A percentile compares a stretch with the other conserved stretches of the same genome.
Evolutionary conservation across 345 rosid species (phyloP).

Genomic region (Lepidium didymum): DNA sequence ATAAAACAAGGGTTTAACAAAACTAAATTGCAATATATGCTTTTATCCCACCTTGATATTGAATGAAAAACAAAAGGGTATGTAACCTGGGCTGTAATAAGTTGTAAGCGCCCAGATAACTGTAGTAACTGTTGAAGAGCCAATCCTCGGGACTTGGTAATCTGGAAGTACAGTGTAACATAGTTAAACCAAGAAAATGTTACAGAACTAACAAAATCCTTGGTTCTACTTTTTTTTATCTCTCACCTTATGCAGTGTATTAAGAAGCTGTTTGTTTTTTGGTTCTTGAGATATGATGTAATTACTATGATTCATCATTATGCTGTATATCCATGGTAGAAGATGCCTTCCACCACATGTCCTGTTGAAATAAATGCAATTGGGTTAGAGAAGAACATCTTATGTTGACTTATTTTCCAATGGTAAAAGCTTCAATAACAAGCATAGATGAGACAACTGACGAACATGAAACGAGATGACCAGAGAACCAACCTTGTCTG

Average conservation of each 20-base stretch:
- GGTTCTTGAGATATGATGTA: slow-evolving; percentile 48
- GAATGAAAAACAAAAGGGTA: background rate
- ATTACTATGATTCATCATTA: slow-evolving; percentile 66
- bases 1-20: background rate
- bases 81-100: slow-evolving; percentile 69
- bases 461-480: background rate
- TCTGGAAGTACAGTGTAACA: slow-evolving; percentile 36
- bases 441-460: background rate
- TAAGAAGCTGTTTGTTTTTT: slow-evolving; percentile 37
- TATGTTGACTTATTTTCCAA: background rate
- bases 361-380: slow-evolving; percentile 35
- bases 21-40: background rate
- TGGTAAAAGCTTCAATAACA: background rate
- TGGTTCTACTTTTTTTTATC: background rate
- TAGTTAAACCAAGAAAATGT: background rate
- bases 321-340: slow-evolving; percentile 74
- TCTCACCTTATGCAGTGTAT: slow-evolving; percentile 56
- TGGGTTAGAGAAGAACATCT: background rate
- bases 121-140: slow-evolving; percentile 65
- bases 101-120: slow-evolving; percentile 78
- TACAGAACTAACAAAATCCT: background rate
- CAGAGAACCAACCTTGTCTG: slow-evolving; percentile 63
- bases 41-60: background rate
- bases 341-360: slow-evolving; percentile 42
- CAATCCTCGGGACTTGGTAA: slow-evolving; percentile 46